phyloP scores from a whole-genome alignment of 768 basidiomycete genomes.

The Russula abietina region DNA sequence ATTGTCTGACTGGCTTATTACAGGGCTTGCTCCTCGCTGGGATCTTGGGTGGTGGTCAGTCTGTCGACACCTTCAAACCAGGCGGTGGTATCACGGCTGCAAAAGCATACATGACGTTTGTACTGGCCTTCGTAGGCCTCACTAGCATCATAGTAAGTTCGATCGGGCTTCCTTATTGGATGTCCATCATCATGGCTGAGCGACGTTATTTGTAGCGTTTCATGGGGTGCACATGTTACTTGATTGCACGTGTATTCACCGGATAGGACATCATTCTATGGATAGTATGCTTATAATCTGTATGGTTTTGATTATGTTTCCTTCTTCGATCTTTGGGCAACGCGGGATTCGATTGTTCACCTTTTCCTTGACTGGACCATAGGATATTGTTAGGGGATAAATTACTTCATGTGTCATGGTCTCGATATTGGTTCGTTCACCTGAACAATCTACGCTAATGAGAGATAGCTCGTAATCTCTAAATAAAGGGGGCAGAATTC shows the following conservation, averaged over 20 bases:
- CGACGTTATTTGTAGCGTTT: constrained; percentile 41
- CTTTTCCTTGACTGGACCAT: not conserved
- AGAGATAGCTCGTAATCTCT: not conserved
- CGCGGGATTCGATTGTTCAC: not conserved
- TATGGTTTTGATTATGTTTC: not conserved
- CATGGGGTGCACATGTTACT: constrained; percentile 51
- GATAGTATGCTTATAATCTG: constrained; percentile 2
- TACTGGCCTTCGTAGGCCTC: constrained; percentile 75
- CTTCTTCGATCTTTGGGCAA: not conserved
- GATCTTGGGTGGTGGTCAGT: constrained; percentile 58
- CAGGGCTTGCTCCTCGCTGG: constrained; percentile 64
- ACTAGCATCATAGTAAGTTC: constrained; percentile 54
- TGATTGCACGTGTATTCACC: constrained; percentile 46
- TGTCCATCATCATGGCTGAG: constrained; percentile 22
- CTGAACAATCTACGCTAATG: not conserved
- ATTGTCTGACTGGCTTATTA: not conserved
- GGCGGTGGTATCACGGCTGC: constrained; percentile 46
- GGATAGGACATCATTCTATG: constrained; percentile 31
- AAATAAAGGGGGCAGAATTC: not conserved
- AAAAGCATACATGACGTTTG: constrained; percentile 73
- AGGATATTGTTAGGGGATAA: not conserved
- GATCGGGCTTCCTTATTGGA: not conserved
- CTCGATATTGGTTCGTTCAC: not conserved
- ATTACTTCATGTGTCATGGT: not conserved
- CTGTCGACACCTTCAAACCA: constrained; percentile 54